Percentiles rank a stretch among this genome's conserved stretches.
These are phyloP conservation scores for Scutellaria baicalensis DNA, from an alignment of 257 asterid genomes.

Conservation along the genomic window DNA sequence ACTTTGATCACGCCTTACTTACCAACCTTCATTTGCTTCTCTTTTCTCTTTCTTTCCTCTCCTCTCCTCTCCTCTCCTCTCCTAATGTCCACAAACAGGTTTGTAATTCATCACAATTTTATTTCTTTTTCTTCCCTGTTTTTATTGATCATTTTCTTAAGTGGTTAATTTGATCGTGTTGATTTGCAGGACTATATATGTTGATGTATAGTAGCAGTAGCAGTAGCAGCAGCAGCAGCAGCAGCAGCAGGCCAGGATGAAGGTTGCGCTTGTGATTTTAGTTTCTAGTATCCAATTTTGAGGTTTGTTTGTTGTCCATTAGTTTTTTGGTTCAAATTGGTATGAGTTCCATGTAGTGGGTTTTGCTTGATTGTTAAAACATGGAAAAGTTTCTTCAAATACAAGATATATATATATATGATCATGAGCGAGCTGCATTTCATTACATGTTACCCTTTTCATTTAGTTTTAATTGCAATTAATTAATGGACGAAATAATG, in stretches of 20 bases:
- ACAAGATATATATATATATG: too few species aligned
- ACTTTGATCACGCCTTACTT: too few species aligned
- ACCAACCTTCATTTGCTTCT: too few species aligned
- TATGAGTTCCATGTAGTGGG: conserved; percentile 14
- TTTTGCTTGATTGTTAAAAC: conserved; percentile 15
- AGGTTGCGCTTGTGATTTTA: conserved; percentile 35
- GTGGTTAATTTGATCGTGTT: neutral
- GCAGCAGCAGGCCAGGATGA: conserved; percentile 18
- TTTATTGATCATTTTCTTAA: neutral
- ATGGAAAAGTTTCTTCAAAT: conserved; percentile 13
- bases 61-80: too few species aligned
- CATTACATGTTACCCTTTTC: neutral
- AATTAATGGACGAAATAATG: too few species aligned
- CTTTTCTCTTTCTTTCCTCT: too few species aligned
- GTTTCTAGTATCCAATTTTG: conserved; percentile 29
- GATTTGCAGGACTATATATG: conserved; percentile 33
- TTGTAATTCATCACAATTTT: too few species aligned
- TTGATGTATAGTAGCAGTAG: too few species aligned
- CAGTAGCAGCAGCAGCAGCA: too few species aligned
- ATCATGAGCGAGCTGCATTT: neutral
- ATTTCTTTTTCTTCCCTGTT: too few species aligned
- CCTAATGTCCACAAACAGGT: conserved; percentile 26
- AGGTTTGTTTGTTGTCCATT: conserved; percentile 33
- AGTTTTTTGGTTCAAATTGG: conserved; percentile 6
- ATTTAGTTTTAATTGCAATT: neutral